Percentiles rank a stretch among this genome's conserved stretches.
Conservation (phyloP, 1,284 basidiomycete genomes). For the Pascua sp. region DNA sequence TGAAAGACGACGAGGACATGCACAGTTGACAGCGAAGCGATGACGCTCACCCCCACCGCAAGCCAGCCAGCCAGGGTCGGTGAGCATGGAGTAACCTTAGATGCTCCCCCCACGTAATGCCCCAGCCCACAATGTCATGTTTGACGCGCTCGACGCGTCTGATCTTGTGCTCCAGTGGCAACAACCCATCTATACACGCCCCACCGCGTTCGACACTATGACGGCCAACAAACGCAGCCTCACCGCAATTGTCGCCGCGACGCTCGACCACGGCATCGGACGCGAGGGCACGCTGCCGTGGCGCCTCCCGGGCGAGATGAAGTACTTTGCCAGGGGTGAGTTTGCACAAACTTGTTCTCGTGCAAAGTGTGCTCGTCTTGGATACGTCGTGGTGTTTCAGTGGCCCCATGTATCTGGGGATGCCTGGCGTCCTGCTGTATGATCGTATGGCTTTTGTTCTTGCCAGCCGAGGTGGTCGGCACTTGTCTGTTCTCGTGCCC, state of each 20-base stretch:
- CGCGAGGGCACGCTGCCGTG: conserved; percentile 73
- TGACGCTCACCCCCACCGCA: conserved; percentile 8
- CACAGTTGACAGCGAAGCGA: conserved; percentile 4
- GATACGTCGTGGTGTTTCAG: neutral
- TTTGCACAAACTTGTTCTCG: neutral
- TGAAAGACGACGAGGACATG: neutral
- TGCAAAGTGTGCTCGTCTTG: neutral
- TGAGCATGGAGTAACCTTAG: conserved; percentile 4
- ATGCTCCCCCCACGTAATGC: neutral
- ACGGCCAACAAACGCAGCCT: conserved; percentile 43
- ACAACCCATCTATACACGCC: neutral
- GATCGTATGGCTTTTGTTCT: no score
- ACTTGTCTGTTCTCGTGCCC: neutral
- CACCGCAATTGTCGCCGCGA: conserved; percentile 91
- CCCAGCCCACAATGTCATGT: no score
- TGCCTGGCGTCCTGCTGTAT: no score
- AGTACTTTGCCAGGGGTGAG: conserved; percentile 75
- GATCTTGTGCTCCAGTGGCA: neutral
- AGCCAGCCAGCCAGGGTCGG: neutral
- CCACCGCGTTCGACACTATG: neutral
- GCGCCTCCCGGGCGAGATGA: conserved; percentile 84
- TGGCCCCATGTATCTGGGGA: neutral
- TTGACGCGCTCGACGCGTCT: conserved; percentile 1
- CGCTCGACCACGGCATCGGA: conserved; percentile 83
- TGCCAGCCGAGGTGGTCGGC: no score